Conservation (phyloP, 2,329 filamentous ascomycete species). For the Alternaria consortialis region DNA sequence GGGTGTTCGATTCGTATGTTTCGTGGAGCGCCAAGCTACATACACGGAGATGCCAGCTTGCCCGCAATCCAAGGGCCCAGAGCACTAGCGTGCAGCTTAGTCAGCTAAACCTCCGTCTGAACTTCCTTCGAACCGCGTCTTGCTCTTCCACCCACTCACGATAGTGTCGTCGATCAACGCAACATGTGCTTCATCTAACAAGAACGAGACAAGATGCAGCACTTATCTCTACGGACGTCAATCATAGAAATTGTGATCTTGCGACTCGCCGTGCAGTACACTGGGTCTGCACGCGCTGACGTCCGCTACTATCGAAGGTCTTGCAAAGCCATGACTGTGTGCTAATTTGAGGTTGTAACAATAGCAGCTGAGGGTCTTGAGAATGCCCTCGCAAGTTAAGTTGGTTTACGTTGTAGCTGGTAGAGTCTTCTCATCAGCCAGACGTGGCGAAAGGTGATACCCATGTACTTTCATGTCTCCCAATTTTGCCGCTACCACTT, state of each 20-base stretch:
- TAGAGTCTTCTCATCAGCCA: neutral
- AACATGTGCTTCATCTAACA: neutral
- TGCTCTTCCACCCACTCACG: neutral
- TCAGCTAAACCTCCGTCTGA: constrained; percentile 5
- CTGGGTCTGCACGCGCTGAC: neutral
- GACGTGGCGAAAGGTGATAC: neutral
- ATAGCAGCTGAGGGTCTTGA: neutral
- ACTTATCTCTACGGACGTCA: neutral
- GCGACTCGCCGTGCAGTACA: neutral
- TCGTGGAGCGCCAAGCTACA: constrained; percentile 21
- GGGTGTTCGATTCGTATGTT: constrained; percentile 17
- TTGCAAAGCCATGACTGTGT: neutral
- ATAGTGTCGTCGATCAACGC: neutral
- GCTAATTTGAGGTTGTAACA: neutral
- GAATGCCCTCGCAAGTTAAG: accelerated
- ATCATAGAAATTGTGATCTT: neutral
- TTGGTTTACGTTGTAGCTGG: too few relatives aligned
- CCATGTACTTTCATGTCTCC: neutral
- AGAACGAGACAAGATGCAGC: too few relatives aligned
- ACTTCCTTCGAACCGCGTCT: neutral
- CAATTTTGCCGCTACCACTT: neutral
- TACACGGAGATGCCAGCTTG: constrained; percentile 45
- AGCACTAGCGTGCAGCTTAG: constrained; percentile 7
- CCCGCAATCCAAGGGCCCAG: constrained; percentile 34
- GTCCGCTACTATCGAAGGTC: neutral